Conservation (phyloP, 1,284 basidiomycete genomes). For the Naganishia sp. region DNA sequence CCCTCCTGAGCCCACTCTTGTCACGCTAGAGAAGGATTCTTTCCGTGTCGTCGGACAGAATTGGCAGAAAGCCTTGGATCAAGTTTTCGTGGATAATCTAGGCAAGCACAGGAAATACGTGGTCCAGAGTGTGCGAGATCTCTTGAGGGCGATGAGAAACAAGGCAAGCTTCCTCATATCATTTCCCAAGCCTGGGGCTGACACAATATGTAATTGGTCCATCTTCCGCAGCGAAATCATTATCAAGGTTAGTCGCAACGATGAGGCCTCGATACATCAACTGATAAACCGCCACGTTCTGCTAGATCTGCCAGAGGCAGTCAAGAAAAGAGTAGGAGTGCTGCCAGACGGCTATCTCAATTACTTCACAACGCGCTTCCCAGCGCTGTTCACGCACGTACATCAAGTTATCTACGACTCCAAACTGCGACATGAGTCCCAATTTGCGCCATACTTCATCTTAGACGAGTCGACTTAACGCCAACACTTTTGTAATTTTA, state of each 20-base stretch:
- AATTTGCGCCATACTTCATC: slow-evolving; percentile 83
- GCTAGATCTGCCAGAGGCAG: slow-evolving; percentile 70
- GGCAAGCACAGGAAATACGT: slow-evolving; percentile 98
- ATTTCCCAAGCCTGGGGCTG: background rate
- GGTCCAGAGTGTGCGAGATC: slow-evolving; percentile 82
- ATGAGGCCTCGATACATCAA: background rate
- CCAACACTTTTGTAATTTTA: background rate
- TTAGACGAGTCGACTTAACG: slow-evolving; percentile 57
- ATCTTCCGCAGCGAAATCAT: slow-evolving; percentile 78
- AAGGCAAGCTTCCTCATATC: slow-evolving; percentile 65
- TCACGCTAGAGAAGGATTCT: slow-evolving; percentile 73
- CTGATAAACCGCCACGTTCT: slow-evolving; percentile 4
- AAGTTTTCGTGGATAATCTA: slow-evolving; percentile 85
- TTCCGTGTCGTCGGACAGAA: slow-evolving; percentile 72
- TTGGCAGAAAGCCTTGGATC: slow-evolving; percentile 85
- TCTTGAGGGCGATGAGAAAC: slow-evolving; percentile 88
- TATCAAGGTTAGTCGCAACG: slow-evolving; percentile 70
- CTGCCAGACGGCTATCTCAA: slow-evolving; percentile 89
- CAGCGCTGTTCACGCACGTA: slow-evolving; percentile 86
- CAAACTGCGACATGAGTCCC: slow-evolving; percentile 69
- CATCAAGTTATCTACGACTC: slow-evolving; percentile 71
- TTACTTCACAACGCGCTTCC: slow-evolving; percentile 93
- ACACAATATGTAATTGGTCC: background rate
- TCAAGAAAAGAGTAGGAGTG: slow-evolving; percentile 80
- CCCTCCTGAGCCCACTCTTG: slow-evolving; percentile 74